Percentiles rank a stretch among this genome's conserved stretches.
Evolutionary conservation across 2,329 filamentous ascomycete genomes (phyloP).

Genomic region (Truncatella angustata): DNA sequence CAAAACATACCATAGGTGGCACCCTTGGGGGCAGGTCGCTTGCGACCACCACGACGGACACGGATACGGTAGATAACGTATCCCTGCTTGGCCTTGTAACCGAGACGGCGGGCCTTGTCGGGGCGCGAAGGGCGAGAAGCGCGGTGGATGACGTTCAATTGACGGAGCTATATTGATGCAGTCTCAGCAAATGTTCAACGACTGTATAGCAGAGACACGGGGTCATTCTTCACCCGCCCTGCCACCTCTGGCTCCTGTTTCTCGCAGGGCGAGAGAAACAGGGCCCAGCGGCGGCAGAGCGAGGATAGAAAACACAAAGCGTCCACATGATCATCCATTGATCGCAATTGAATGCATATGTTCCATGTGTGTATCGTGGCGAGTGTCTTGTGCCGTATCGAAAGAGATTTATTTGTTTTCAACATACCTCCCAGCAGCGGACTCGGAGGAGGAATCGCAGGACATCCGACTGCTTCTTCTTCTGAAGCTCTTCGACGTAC

Average conservation of each 20-base stretch:
- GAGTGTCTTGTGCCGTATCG: conserved; percentile 19
- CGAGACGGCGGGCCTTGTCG: conserved; percentile 99
- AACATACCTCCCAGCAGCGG: conserved; percentile 99
- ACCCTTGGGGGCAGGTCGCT: conserved; percentile 94
- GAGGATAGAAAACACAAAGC: conserved; percentile 25
- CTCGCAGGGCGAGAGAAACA: conserved; percentile 24
- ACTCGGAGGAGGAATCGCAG: conserved; percentile 99
- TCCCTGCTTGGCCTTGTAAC: conserved; percentile 99
- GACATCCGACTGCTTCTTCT: conserved; percentile 99
- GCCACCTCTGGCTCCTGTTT: neutral
- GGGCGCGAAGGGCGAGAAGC: conserved; percentile 96
- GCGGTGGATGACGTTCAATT: conserved; percentile 99
- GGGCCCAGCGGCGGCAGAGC: conserved; percentile 7
- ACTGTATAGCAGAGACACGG: conserved; percentile 82
- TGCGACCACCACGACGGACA: conserved; percentile 97
- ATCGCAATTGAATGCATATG: conserved; percentile 26
- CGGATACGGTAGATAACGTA: conserved; percentile 99
- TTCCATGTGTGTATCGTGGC: conserved; percentile 18
- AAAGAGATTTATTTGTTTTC: conserved; percentile 37
- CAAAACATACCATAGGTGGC: conserved; percentile 86
- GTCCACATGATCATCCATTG: conserved; percentile 31
- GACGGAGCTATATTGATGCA: conserved; percentile 99
- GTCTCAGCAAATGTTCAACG: conserved; percentile 99
- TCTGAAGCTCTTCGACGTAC: conserved; percentile 99
- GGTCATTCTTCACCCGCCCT: conserved; percentile 3